phyloP scores from a whole-genome alignment of 2,329 filamentous ascomycete species.

The Salinomyces thailandicus region DNA sequence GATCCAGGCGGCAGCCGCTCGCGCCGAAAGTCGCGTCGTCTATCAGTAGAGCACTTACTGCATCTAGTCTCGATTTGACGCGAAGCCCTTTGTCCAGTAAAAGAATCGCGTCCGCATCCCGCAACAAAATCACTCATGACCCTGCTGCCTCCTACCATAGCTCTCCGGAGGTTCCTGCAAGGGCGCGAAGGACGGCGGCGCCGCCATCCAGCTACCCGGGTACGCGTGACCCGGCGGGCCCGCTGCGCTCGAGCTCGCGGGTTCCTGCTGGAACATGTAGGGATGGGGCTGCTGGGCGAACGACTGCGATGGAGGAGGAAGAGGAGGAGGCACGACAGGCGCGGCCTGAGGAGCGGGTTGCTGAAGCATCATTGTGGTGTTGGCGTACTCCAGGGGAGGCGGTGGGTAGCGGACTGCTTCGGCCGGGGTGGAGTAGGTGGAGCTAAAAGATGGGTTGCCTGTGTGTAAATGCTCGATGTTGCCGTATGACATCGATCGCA shows the following conservation, averaged over 20 bases:
- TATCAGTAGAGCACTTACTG: too few relatives aligned
- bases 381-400: constrained; percentile 2
- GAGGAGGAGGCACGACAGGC: not conserved
- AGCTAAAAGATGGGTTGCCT: not conserved
- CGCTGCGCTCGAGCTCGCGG: not conserved
- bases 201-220: not conserved
- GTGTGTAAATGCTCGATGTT: constrained; percentile 6
- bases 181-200: not conserved
- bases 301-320: not conserved
- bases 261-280: constrained; percentile 2
- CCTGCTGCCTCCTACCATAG: not conserved
- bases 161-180: not conserved
- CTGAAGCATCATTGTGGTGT: constrained; percentile 1
- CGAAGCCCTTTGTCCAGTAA: too few relatives aligned
- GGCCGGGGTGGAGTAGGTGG: not conserved
- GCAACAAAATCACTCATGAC: not conserved
- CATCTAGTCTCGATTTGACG: too few relatives aligned
- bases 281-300: constrained; percentile 1
- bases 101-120: too few relatives aligned
- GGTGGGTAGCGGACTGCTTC: constrained; percentile 2
- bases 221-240: constrained; percentile 1
- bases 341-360: constrained; percentile 3
- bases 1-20: too few relatives aligned
- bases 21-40: too few relatives aligned
- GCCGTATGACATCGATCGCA: constrained; percentile 13